A percentile compares a stretch with the other conserved stretches of the same genome.
phyloP scores from a whole-genome alignment of 2,329 filamentous ascomycete species.

The Cladosporium austrohemisphaericum region DNA sequence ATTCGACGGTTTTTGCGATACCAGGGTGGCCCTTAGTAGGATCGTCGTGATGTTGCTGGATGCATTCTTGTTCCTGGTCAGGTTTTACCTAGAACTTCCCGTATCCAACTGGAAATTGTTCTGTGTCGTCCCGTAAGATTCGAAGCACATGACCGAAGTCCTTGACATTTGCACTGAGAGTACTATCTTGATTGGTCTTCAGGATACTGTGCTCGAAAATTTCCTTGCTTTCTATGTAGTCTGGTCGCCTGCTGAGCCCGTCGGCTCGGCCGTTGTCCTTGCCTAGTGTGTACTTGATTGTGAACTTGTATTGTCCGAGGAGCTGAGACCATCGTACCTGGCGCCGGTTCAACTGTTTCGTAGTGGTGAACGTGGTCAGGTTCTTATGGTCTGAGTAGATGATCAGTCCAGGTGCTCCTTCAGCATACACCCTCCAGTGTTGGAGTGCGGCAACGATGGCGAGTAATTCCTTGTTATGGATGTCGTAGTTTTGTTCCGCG shows the following conservation, averaged over 20 bases:
- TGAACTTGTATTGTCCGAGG: constrained; percentile 17
- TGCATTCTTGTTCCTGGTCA: background rate
- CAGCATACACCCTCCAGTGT: constrained; percentile 18
- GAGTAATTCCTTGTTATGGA: constrained; percentile 20
- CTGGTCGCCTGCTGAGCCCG: constrained; percentile 17
- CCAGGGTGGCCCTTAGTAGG: background rate
- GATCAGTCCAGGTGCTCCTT: constrained; percentile 16
- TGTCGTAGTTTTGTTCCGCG: constrained; percentile 19
- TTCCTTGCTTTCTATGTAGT: constrained; percentile 18
- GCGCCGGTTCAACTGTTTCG: constrained; percentile 15
- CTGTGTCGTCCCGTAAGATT: constrained; percentile 5
- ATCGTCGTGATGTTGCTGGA: background rate
- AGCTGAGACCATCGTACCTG: constrained; percentile 17
- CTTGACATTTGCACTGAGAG: constrained; percentile 13
- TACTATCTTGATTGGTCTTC: constrained; percentile 14
- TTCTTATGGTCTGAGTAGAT: constrained; percentile 20
- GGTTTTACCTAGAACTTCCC: background rate
- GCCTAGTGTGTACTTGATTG: constrained; percentile 18
- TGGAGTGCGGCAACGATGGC: constrained; percentile 17
- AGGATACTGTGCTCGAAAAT: constrained; percentile 14
- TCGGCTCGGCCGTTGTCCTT: constrained; percentile 17
- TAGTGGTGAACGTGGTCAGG: constrained; percentile 18
- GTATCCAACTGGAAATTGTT: background rate
- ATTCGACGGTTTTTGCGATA: constrained; percentile 2
- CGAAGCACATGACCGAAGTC: constrained; percentile 8